A percentile compares a stretch with the other conserved stretches of the same genome.
phyloP scores from a whole-genome alignment of 2,329 filamentous ascomycete genomes.

The Fusarium domesticum region DNA sequence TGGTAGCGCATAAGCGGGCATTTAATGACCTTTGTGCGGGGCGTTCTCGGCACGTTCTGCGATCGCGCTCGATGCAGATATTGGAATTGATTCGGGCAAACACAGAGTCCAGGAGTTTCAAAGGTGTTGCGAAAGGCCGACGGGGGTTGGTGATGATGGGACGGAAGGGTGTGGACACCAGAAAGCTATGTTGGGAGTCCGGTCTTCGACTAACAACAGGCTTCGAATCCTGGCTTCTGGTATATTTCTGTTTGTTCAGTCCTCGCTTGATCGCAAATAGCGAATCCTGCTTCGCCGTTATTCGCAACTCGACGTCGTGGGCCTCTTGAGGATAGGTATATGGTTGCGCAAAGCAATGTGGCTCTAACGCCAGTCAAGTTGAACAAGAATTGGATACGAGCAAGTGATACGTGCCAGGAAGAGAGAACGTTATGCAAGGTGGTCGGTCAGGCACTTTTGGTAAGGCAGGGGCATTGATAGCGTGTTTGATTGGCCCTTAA shows the following conservation, averaged over 20 bases:
- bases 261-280: neutral
- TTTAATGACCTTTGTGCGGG: constrained; percentile 22
- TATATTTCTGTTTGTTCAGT: neutral
- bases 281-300: constrained; percentile 2
- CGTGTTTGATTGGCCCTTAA: constrained; percentile 21
- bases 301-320: constrained; percentile 9
- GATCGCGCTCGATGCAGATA: constrained; percentile 4
- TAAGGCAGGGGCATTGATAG: constrained; percentile 15
- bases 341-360: constrained; percentile 20
- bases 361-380: constrained; percentile 19
- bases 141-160: no score
- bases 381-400: constrained; percentile 19
- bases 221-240: no score
- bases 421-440: constrained; percentile 17
- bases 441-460: constrained; percentile 15
- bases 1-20: constrained; percentile 33
- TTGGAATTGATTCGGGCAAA: no score
- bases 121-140: no score
- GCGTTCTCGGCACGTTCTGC: constrained; percentile 19
- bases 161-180: no score
- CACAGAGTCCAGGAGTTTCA: no score
- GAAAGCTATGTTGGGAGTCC: no score
- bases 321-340: constrained; percentile 2
- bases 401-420: constrained; percentile 21
- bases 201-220: no score